These are phyloP conservation scores for Ceratocystis cacaofunesta DNA, from an alignment of 2,329 filamentous ascomycete species.

Conservation along the genomic window DNA sequence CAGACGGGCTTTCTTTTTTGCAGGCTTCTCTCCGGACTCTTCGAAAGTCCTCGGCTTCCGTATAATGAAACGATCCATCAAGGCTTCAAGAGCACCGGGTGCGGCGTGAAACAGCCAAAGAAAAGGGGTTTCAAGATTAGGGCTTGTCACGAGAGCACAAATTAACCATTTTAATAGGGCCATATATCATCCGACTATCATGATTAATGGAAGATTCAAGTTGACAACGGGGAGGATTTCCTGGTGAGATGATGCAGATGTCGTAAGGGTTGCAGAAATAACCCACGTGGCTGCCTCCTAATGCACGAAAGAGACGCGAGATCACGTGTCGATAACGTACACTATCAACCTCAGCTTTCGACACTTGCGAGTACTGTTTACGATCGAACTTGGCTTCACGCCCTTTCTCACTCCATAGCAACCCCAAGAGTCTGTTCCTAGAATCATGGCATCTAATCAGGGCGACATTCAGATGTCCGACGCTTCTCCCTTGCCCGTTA, in stretches of 20 bases:
- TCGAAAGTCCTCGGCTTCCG: neutral
- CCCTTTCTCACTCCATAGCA: neutral
- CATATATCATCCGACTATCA: neutral
- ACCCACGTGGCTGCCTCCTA: neutral
- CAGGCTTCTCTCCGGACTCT: neutral
- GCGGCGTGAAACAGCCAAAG: neutral
- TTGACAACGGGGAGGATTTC: neutral
- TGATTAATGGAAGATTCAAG: neutral
- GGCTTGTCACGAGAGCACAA: neutral
- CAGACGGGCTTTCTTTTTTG: conserved; percentile 5
- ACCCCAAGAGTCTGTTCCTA: neutral
- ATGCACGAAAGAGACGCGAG: neutral
- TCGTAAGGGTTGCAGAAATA: neutral
- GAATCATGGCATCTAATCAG: conserved; percentile 8
- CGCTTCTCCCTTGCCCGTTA: conserved; percentile 8
- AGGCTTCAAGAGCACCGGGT: neutral
- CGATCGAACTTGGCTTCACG: neutral
- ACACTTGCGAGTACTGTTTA: too few relatives aligned
- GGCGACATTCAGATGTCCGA: conserved; percentile 14
- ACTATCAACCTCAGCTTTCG: neutral
- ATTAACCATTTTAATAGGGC: neutral
- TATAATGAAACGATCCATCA: conserved; percentile 10
- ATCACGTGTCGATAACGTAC: conserved; percentile 3
- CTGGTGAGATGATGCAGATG: neutral
- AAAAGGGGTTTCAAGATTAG: neutral